Conservation (phyloP, 2,329 filamentous ascomycete species). For the Curvularia hawaiiensis region DNA sequence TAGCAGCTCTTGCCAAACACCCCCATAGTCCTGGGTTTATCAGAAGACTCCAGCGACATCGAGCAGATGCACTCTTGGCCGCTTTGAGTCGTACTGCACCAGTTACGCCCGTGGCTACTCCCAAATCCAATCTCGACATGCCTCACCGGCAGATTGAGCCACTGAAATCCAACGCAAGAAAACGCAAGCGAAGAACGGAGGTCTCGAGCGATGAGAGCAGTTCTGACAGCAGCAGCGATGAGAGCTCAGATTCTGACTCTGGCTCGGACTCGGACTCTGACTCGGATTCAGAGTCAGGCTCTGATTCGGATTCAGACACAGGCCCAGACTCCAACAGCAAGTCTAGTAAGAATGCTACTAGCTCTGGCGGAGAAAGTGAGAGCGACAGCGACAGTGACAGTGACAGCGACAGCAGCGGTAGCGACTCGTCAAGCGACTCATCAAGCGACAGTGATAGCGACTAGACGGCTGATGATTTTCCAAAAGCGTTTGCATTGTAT, state of each 20-base stretch:
- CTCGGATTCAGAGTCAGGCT: slow-evolving; percentile 13
- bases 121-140: slow-evolving; percentile 23
- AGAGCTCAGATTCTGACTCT: slow-evolving; percentile 24
- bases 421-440: too few species aligned
- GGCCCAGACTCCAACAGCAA: not conserved
- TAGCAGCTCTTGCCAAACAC: slow-evolving; percentile 32
- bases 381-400: slow-evolving; percentile 25
- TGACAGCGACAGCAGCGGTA: slow-evolving; percentile 3
- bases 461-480: slow-evolving; percentile 3
- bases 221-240: slow-evolving; percentile 38
- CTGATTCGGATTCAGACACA: slow-evolving; percentile 8
- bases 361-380: slow-evolving; percentile 12
- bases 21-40: slow-evolving; percentile 38
- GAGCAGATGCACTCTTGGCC: slow-evolving; percentile 39
- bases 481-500: not conserved
- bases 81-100: slow-evolving; percentile 38
- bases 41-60: slow-evolving; percentile 40
- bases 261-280: not conserved
- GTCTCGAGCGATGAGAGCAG: slow-evolving; percentile 43
- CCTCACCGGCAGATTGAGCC: slow-evolving; percentile 23
- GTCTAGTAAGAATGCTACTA: slow-evolving; percentile 14
- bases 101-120: slow-evolving; percentile 20
- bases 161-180: slow-evolving; percentile 23
- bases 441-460: slow-evolving; percentile 10
- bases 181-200: slow-evolving; percentile 37